Conservation (phyloP, 2,329 filamentous ascomycete genomes). For the Sporothrix globosa region DNA sequence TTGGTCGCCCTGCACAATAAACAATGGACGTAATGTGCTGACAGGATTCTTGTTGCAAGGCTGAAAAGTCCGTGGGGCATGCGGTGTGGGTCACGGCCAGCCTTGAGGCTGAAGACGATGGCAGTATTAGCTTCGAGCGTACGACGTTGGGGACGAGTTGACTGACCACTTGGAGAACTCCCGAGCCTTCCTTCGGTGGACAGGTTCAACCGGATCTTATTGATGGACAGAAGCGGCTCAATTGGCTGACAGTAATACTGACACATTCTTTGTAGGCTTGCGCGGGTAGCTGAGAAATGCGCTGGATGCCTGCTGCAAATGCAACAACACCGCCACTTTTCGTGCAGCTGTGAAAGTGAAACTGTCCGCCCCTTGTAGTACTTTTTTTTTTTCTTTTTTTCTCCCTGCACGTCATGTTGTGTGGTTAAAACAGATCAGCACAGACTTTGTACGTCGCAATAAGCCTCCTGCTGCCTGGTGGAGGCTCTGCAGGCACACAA, state of each 20-base stretch:
- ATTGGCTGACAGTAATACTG: background rate
- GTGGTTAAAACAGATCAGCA: too few relatives aligned
- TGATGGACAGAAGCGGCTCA: background rate
- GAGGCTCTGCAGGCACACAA: too few relatives aligned
- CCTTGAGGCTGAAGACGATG: background rate
- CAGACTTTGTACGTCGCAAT: too few relatives aligned
- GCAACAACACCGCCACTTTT: background rate
- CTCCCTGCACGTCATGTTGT: too few relatives aligned
- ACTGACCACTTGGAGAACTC: too few relatives aligned
- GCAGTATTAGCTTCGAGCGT: too few relatives aligned
- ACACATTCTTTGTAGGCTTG: background rate
- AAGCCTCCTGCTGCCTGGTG: too few relatives aligned
- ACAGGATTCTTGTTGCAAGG: background rate
- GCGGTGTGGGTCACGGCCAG: background rate
- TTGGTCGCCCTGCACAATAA: background rate
- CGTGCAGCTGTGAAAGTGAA: background rate
- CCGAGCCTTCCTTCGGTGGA: background rate
- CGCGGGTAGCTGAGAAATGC: background rate
- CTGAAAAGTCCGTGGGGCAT: slow-evolving; percentile 15
- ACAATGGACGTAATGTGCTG: too few relatives aligned
- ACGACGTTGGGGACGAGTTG: too few relatives aligned
- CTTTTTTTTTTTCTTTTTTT: too few relatives aligned
- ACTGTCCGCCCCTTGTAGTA: too few relatives aligned
- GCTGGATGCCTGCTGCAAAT: background rate
- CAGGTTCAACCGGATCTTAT: slow-evolving; percentile 11